Evolutionary conservation across 768 basidiomycete genomes (phyloP), one percentile per base, ranked within the genome.

Genomic region (Collybia mongolica): DNA sequence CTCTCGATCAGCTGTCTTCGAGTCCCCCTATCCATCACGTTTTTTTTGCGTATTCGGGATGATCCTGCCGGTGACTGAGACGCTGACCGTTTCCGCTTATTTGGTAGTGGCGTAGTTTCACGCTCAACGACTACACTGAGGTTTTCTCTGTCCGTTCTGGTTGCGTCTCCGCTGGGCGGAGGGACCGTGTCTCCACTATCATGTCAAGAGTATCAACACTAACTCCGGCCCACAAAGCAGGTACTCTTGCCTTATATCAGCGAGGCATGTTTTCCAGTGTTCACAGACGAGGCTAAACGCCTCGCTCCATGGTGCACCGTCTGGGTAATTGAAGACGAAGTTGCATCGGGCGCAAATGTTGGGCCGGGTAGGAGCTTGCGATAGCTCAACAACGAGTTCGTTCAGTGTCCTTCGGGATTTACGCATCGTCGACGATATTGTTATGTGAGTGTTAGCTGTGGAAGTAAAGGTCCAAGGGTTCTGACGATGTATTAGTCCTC

Each of bases 21-120:
- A 32, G 39, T 35, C 11, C 26, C 35, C 18, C 42, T 40, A 12
- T 49, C 48, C 48, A 49, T 49, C 26, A 49, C 40, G 23, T 49
- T 47, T 18, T 39, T 36, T 28, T 47, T 47, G 32, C 32, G 32
- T 32, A 32, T 32, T 32, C 32, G 5, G 9, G 32, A 32, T 2
- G 32, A 12, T 14, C 32, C 32, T 32, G 11, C 24, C 3, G 24
- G 6, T 14, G 32, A 14, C 11, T 32, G 32, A 2, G 32, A 32
- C 12, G 5, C 32, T 32, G 14, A 9, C 4, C 32, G 32, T 32
- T 32, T 32, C 32, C 32, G 5, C 32, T 32, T 32, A 2, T 9
- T 6, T 3, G 11, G 32, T 32, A 9, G 7, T 14, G 32, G 11
- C 14, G 32, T 7, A 11, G 22, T 39, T 39, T 47, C 28, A 9